Conservation (phyloP, 2,329 filamentous ascomycete genomes). For the Fusarium illudens region DNA sequence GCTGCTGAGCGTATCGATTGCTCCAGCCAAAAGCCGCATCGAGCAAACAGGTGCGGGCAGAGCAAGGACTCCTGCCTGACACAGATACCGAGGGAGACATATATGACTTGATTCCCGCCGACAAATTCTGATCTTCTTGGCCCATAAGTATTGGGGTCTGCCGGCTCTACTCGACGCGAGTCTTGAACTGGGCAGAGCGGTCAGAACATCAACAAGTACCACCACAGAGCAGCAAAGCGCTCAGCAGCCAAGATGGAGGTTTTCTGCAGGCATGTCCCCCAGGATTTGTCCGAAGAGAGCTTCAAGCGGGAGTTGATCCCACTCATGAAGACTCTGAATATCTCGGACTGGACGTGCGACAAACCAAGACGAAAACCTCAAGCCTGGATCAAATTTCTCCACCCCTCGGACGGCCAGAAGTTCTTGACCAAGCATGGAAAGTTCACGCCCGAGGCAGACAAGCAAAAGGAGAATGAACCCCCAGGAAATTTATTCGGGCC, state of each 20-base stretch:
- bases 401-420: slow-evolving; percentile 47
- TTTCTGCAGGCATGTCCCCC: slow-evolving; percentile 54
- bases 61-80: neutral
- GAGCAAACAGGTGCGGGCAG: neutral
- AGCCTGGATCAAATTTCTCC: slow-evolving; percentile 56
- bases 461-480: slow-evolving; percentile 7
- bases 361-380: slow-evolving; percentile 49
- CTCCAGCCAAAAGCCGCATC: neutral
- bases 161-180: neutral
- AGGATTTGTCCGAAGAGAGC: slow-evolving; percentile 48
- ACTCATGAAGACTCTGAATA: slow-evolving; percentile 51
- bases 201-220: neutral
- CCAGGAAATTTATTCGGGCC: neutral
- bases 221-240: neutral
- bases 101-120: neutral
- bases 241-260: slow-evolving; percentile 53
- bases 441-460: neutral
- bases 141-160: neutral
- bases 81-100: neutral
- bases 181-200: neutral
- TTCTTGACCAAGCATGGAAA: slow-evolving; percentile 55
- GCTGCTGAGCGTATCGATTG: neutral
- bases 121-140: neutral
- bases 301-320: slow-evolving; percentile 52
- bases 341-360: slow-evolving; percentile 54